Evolutionary conservation across 2,329 filamentous ascomycete species (phyloP).

Genomic region (Penicillium sp.): DNA sequence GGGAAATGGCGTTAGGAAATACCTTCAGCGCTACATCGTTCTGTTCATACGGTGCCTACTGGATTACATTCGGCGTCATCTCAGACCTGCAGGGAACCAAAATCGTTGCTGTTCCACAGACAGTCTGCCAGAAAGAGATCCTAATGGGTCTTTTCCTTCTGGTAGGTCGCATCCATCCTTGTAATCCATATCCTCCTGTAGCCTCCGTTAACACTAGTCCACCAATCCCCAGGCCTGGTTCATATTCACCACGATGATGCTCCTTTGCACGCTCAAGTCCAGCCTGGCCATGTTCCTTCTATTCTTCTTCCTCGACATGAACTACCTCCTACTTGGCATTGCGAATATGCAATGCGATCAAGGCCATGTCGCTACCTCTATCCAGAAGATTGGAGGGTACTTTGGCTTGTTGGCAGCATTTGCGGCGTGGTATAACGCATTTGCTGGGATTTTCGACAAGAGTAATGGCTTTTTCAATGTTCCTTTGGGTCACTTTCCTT

Average conservation of each 20-base stretch:
- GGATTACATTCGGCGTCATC: constrained; percentile 22
- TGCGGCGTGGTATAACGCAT: constrained; percentile 26
- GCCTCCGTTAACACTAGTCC: not conserved
- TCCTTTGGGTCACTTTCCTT: constrained; percentile 24
- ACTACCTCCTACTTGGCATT: constrained; percentile 25
- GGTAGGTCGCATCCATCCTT: constrained; percentile 11
- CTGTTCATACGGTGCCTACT: constrained; percentile 24
- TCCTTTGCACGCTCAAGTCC: constrained; percentile 24
- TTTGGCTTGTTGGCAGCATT: constrained; percentile 22
- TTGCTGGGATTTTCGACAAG: constrained; percentile 20
- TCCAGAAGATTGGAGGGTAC: constrained; percentile 18
- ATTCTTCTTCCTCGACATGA: constrained; percentile 28
- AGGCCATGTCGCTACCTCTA: constrained; percentile 4
- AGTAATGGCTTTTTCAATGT: constrained; percentile 23
- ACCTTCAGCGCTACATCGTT: constrained; percentile 27
- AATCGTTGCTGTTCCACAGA: not conserved
- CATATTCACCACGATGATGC: constrained; percentile 27
- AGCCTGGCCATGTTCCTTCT: constrained; percentile 23
- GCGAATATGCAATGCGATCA: constrained; percentile 18
- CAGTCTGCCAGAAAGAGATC: constrained; percentile 12
- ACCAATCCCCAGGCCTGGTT: constrained; percentile 20
- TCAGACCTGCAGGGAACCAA: constrained; percentile 14
- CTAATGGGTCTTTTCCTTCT: constrained; percentile 24
- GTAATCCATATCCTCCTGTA: not conserved
- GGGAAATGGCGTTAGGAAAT: constrained; percentile 26